phyloP scores from a whole-genome alignment of 2,329 filamentous ascomycete genomes.

The Beauveria sp. region DNA sequence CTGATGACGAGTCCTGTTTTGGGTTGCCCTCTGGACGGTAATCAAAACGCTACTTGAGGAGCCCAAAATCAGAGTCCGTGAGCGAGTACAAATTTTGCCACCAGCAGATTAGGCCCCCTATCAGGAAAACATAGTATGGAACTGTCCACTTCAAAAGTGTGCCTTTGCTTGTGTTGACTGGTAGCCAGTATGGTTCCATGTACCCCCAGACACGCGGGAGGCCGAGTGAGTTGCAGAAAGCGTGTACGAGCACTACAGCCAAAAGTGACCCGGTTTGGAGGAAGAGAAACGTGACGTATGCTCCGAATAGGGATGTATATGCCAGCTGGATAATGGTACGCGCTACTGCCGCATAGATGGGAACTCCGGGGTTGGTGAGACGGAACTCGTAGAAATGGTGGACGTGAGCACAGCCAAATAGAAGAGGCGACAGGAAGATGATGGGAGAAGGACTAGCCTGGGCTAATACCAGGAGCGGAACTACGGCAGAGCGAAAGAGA shows the following conservation, averaged over 20 bases:
- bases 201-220: slow-evolving; percentile 79
- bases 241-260: slow-evolving; percentile 68
- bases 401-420: slow-evolving; percentile 88
- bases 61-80: slow-evolving; percentile 44
- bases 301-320: slow-evolving; percentile 90
- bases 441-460: slow-evolving; percentile 49
- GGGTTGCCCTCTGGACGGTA: too few relatives aligned
- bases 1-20: neutral
- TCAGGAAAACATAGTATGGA: slow-evolving; percentile 69
- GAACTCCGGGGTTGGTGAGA: slow-evolving; percentile 65
- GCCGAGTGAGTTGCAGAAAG: slow-evolving; percentile 89
- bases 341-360: slow-evolving; percentile 53
- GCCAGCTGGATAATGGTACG: slow-evolving; percentile 76
- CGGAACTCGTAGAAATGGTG: slow-evolving; percentile 96
- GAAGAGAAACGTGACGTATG: slow-evolving; percentile 85
- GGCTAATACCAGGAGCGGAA: slow-evolving; percentile 74
- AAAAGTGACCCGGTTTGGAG: slow-evolving; percentile 76
- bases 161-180: slow-evolving; percentile 17
- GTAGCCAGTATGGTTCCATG: slow-evolving; percentile 48
- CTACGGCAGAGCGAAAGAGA: slow-evolving; percentile 80
- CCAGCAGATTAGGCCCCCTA: slow-evolving; percentile 65
- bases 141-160: slow-evolving; percentile 53
- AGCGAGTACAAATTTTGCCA: slow-evolving; percentile 62
- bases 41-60: slow-evolving; percentile 15
- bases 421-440: slow-evolving; percentile 74